phyloP scores from a whole-genome alignment of 1,284 basidiomycete genomes.

The Coniferiporia weirii region DNA sequence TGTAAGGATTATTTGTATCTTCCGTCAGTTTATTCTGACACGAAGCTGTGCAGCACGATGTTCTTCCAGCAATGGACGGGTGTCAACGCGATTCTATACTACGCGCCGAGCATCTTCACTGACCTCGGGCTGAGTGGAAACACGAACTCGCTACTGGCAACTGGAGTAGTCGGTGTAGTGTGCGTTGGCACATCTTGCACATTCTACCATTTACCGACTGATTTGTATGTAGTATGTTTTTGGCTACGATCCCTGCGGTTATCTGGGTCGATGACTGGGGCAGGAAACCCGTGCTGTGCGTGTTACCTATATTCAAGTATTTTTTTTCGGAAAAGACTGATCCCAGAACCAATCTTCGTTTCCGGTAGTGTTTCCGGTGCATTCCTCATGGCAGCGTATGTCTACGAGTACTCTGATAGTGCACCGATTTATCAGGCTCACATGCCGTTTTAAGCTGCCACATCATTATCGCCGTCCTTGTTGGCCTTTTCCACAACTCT shows the following conservation, averaged over 20 bases:
- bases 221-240: conserved; percentile 50
- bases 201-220: background rate
- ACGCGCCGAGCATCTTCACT: conserved; percentile 62
- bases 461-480: conserved; percentile 57
- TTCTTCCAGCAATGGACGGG: conserved; percentile 73
- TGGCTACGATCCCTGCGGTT: conserved; percentile 70
- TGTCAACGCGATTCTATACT: conserved; percentile 66
- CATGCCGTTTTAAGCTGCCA: conserved; percentile 43
- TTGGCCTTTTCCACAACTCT: conserved; percentile 46
- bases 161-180: conserved; percentile 79
- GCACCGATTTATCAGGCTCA: background rate
- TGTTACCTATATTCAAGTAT: background rate
- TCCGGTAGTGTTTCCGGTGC: conserved; percentile 49
- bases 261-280: conserved; percentile 70
- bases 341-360: background rate
- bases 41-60: conserved; percentile 44
- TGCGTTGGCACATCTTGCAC: conserved; percentile 30
- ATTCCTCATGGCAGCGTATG: conserved; percentile 59
- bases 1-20: conserved; percentile 34
- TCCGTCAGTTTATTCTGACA: background rate
- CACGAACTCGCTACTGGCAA: conserved; percentile 63
- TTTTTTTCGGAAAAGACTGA: background rate
- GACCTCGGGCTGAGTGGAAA: conserved; percentile 53
- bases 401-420: background rate
- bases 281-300: conserved; percentile 54